Evolutionary conservation across 768 basidiomycete species (phyloP), one percentile per base, ranked within the genome.

Genomic region (Kwoniella europaea): DNA sequence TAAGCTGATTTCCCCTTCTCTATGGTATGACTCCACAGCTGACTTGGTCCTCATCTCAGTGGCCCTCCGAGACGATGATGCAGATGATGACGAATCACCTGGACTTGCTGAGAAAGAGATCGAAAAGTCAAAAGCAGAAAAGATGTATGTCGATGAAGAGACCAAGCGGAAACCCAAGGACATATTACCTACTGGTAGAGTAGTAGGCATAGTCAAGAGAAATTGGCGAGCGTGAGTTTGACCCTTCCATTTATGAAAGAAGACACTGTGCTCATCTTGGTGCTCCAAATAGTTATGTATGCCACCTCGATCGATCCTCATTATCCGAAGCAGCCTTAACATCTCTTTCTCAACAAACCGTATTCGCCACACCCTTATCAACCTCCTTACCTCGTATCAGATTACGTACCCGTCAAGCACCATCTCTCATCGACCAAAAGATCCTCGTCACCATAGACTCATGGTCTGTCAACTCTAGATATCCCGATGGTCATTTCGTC

Each of bases 401-500:
- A 29, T 86, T 99, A 53, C 90, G 94, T 44, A 99, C 97, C 0
- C 91, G 97, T 6, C 97, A 99, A 86, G 95, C 94, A 0, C 92
- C 94, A 0, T 83, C 88, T 1, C 89, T 99, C 16, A 83, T 97
- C 18, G 89, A 90, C 46, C 95, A 99, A 82, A 98, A 99, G 82
- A 96, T 99, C 74, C 88, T 99, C 27, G 93, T 98, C 54, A 91
- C 92, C 2, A 93, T 98, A 76, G 97, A 99, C 80, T 86, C 90
- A 53, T 99, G 97, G 97, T 90, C 92, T 29, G 84, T 86, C 5
- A 91, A 89, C 10, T 93, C 92, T 1, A 88, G 93, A 20, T 97
- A 98, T 79, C 97, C 97, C 0, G 95, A 98, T 77, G 97, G 97
- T 0, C 97, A 99, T 81, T 93, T 99, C 73, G 95, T 98, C 22